Conservation (phyloP, 495 filamentous ascomycete species). For the Tuber aestivum region DNA sequence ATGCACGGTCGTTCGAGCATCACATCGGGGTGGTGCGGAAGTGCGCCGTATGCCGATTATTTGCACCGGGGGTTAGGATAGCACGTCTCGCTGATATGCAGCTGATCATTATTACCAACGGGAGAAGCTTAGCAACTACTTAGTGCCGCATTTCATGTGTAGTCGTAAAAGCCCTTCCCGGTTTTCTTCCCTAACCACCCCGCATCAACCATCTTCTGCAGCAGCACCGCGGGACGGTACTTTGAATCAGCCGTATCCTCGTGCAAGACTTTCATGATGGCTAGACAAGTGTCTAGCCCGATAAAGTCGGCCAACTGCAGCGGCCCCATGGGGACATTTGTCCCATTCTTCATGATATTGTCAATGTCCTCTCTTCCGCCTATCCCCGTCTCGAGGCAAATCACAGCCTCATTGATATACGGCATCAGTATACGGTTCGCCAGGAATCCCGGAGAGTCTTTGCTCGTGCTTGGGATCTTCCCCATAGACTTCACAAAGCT, state of each 20-base stretch:
- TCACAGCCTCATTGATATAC: conserved; percentile 97
- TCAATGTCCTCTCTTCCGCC: conserved; percentile 86
- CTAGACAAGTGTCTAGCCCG: conserved; percentile 89
- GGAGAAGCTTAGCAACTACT: background rate
- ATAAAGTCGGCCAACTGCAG: conserved; percentile 94
- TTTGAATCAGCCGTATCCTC: conserved; percentile 90
- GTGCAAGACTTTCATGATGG: conserved; percentile 95
- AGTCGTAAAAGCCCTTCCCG: conserved; percentile 94
- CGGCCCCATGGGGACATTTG: conserved; percentile 97
- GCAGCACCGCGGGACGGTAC: conserved; percentile 77
- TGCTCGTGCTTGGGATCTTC: conserved; percentile 79
- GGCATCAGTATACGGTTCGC: conserved; percentile 98
- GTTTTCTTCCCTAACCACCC: conserved; percentile 98
- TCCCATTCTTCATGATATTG: conserved; percentile 97
- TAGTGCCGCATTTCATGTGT: conserved; percentile 39
- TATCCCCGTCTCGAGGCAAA: conserved; percentile 90
- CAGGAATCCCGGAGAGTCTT: conserved; percentile 88
- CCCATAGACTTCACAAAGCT: conserved; percentile 86
- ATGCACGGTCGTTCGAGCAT: background rate
- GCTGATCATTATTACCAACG: background rate
- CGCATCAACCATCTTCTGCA: conserved; percentile 94
- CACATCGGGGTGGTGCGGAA: background rate
- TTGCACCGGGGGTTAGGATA: background rate
- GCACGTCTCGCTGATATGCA: background rate
- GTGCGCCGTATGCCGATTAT: background rate